phyloP scores from a whole-genome alignment of 768 basidiomycete genomes.

The Phylloporus arenicola region DNA sequence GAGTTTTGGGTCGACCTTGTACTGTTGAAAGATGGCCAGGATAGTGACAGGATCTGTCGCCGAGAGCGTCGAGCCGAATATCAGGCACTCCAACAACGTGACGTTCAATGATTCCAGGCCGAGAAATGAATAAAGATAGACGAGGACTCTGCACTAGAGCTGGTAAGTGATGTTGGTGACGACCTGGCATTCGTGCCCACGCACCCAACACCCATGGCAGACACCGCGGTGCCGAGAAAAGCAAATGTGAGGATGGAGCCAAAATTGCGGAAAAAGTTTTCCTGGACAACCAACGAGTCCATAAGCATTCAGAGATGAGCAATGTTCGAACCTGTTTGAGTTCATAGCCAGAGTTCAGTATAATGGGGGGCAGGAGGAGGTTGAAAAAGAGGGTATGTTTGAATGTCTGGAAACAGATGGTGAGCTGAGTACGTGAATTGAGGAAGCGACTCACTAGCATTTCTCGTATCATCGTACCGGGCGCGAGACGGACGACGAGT shows the following conservation, averaged over 20 bases:
- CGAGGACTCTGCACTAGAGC: constrained; percentile 69
- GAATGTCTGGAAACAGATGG: constrained; percentile 61
- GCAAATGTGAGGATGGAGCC: constrained; percentile 93
- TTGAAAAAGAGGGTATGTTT: constrained; percentile 98
- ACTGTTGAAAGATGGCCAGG: constrained; percentile 95
- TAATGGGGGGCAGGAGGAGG: constrained; percentile 95
- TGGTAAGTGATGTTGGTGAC: constrained; percentile 35
- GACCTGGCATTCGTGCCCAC: constrained; percentile 1
- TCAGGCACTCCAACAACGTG: constrained; percentile 86
- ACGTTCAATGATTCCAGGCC: constrained; percentile 87
- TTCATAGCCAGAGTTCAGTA: constrained; percentile 96
- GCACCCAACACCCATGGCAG: constrained; percentile 95
- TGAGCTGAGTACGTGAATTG: constrained; percentile 1
- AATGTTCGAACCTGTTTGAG: constrained; percentile 73
- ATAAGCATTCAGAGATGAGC: background rate
- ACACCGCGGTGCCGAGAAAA: constrained; percentile 93
- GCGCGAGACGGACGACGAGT: constrained; percentile 80
- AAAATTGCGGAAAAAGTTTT: constrained; percentile 98
- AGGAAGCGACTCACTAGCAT: constrained; percentile 78
- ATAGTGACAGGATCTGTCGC: constrained; percentile 99
- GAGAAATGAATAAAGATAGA: constrained; percentile 91
- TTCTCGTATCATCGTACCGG: constrained; percentile 90
- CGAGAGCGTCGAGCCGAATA: constrained; percentile 92
- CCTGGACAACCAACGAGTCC: constrained; percentile 41
- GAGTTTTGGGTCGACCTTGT: constrained; percentile 97